Conservation (phyloP, 495 filamentous ascomycete species). For the Neurospora terricola region DNA sequence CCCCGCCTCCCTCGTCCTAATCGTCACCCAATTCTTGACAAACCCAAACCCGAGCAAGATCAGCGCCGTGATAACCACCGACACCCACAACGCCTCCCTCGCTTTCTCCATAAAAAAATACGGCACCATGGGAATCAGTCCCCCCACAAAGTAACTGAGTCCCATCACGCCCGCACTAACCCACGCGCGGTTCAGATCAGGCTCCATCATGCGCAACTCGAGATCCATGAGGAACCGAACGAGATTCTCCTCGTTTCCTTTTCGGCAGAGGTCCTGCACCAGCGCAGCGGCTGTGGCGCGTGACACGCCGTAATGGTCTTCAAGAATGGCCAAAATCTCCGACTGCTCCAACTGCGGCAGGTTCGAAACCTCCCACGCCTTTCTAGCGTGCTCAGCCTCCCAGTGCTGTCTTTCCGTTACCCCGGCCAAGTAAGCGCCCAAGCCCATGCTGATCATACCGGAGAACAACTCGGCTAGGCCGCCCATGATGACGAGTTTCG, state of each 20-base stretch:
- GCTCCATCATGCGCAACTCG: conserved; percentile 37
- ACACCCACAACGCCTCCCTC: conserved; percentile 36
- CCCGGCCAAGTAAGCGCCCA: conserved; percentile 48
- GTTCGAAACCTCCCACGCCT: conserved; percentile 30
- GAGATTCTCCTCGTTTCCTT: conserved; percentile 30
- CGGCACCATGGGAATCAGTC: conserved; percentile 47
- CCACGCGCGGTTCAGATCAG: conserved; percentile 30
- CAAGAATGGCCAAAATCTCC: conserved; percentile 34
- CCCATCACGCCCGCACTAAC: conserved; percentile 43
- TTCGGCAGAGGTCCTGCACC: conserved; percentile 27
- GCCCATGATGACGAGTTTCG: conserved; percentile 48
- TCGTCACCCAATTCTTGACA: conserved; percentile 35
- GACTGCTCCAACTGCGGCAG: conserved; percentile 31
- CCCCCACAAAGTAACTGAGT: conserved; percentile 44
- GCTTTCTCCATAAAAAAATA: conserved; percentile 42
- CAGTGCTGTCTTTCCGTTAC: conserved; percentile 39
- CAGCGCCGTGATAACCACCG: conserved; percentile 40
- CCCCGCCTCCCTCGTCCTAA: conserved; percentile 27
- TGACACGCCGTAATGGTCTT: conserved; percentile 27
- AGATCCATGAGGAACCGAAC: conserved; percentile 48
- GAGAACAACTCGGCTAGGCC: conserved; percentile 54
- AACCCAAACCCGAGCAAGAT: conserved; percentile 45
- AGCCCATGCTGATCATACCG: conserved; percentile 52
- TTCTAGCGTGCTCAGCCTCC: conserved; percentile 34
- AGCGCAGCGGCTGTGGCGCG: conserved; percentile 21